Evolutionary conservation across 306 rosid species (phyloP), one percentile per base, ranked within the genome.

Genomic region (Ormosia emarginata): DNA sequence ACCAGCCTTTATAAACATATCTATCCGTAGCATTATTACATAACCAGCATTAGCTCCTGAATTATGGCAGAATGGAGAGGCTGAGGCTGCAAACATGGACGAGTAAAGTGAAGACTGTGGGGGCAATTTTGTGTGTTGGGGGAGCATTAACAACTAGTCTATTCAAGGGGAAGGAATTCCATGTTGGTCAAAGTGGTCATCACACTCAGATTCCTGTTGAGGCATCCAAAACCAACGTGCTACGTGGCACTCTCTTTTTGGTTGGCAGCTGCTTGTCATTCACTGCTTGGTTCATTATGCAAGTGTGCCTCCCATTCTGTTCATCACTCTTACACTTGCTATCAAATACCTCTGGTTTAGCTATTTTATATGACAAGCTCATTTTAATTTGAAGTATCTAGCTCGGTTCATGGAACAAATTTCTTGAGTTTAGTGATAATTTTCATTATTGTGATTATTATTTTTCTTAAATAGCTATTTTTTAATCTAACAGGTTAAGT

Each of bases 191-290:
- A 13, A 86, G 77, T 8, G 29, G 52, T 50, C 88, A 74, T 70
- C 59, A 65, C 47, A 4, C 62, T 30, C 69, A 6, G 7, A 13
- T 39, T 43, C 2, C 24, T 47, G 24, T 32, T 13, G 37, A 67
- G 3, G 13, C 81, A 75, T 8, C 84, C 15, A 8, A 84, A 18
- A 32, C 75, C 46, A 34, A 85, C 75, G 84, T 85, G 91, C 66
- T 63, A 17, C 85, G 84, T 11, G 95, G 91, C 84, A 89, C 89
- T 7, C 13, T 84, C 71, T 53, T 87, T 71, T 82, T 89, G 57
- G n/a, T 86, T 34, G 82, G 73, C 3, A 80, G 91, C 69, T 91
- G 93, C 87, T 13, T 86, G 9, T 87, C 88, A 49, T 87, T 80
- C 47, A 52, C 89, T 5, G 4, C 75, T 8, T 91, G 95, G 83